Conservation (phyloP, 202 grass and related monocot species). For the Saccharum hybrid region DNA sequence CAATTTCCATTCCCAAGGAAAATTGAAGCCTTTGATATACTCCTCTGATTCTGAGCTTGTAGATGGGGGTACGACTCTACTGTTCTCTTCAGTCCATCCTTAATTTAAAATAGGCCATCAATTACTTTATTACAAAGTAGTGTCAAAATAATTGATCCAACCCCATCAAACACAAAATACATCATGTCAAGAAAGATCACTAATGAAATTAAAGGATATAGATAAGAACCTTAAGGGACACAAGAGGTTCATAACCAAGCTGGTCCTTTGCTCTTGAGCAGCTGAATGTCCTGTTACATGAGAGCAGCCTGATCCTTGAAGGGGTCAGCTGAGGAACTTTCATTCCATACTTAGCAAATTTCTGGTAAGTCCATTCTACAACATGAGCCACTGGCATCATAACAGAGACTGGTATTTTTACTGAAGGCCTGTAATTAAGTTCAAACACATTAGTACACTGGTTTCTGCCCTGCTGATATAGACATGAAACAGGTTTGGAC, state of each 20-base stretch:
- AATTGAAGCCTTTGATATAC: constrained; percentile 75
- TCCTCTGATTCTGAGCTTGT: constrained; percentile 69
- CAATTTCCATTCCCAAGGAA: constrained; percentile 89
- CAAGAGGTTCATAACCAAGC: constrained; percentile 91
- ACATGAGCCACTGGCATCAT: constrained; percentile 93
- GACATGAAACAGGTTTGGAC: constrained; percentile 5
- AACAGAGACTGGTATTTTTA: constrained; percentile 87
- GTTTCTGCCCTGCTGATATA: constrained; percentile 13
- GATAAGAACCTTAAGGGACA: constrained; percentile 79
- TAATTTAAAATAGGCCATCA: constrained; percentile 44
- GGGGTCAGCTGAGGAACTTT: constrained; percentile 92
- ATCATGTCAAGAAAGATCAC: constrained; percentile 27
- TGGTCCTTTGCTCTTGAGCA: constrained; percentile 85
- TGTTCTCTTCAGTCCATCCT: constrained; percentile 91
- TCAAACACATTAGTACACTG: constrained; percentile 41
- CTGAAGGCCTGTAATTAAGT: constrained; percentile 72
- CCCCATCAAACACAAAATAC: constrained; percentile 28
- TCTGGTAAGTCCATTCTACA: constrained; percentile 86
- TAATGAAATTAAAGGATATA: constrained; percentile 24
- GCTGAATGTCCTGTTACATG: constrained; percentile 94
- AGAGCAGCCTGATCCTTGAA: constrained; percentile 94
- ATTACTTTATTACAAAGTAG: constrained; percentile 24
- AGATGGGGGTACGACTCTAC: constrained; percentile 83
- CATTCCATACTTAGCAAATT: constrained; percentile 86
- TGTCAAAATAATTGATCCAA: background rate